Percentiles rank a stretch among this genome's conserved stretches.
phyloP scores from a whole-genome alignment of 345 rosid genomes.

The Acer saccharum region DNA sequence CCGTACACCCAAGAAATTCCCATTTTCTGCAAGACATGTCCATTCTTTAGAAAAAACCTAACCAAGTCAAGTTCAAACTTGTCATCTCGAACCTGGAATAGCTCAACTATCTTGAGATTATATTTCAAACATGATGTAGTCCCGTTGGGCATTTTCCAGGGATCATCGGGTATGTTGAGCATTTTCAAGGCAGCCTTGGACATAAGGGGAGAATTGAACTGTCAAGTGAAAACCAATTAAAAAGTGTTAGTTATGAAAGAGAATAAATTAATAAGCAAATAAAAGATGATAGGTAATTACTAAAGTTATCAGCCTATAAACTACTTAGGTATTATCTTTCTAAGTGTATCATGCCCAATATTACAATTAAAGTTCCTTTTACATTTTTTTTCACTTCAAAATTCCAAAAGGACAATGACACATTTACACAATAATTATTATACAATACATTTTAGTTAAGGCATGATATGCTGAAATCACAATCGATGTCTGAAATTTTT shows the following conservation, averaged over 20 bases:
- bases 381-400: no score
- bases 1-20: neutral
- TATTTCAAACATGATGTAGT: neutral
- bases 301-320: no score
- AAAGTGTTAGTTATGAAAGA: neutral
- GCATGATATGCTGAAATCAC: no score
- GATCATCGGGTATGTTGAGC: neutral
- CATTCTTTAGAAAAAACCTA: constrained; percentile 8
- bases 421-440: no score
- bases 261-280: no score
- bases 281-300: neutral
- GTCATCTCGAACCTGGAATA: neutral
- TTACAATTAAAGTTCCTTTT: no score
- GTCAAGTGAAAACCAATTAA: neutral
- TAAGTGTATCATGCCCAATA: no score
- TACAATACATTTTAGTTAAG: no score
- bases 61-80: neutral
- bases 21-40: neutral
- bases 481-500: no score
- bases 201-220: neutral
- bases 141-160: neutral
- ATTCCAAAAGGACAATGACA: no score
- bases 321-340: no score
- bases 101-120: constrained; percentile 1
- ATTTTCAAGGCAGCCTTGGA: no score